phyloP scores from a whole-genome alignment of 768 basidiomycete species.

The Leccinum subtestaceum region DNA sequence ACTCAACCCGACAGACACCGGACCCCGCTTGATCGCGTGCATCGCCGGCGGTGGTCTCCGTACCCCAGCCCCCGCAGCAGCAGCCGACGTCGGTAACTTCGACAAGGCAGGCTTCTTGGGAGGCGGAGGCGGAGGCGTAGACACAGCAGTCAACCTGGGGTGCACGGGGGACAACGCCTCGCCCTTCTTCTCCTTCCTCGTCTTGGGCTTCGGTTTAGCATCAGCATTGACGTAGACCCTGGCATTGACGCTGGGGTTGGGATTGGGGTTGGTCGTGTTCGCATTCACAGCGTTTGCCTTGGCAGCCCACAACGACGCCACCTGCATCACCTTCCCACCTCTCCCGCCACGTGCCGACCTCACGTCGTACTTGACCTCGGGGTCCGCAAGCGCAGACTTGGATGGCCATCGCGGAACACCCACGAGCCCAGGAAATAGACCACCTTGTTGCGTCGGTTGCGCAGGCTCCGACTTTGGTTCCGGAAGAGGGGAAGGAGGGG shows the following conservation, averaged over 20 bases:
- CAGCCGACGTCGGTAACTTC: neutral
- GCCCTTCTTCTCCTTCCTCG: neutral
- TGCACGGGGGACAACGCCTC: constrained; percentile 6
- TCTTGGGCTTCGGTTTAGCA: neutral
- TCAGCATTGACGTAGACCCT: neutral
- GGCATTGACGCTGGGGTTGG: neutral
- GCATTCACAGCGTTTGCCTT: constrained; percentile 30
- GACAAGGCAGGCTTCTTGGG: constrained; percentile 10
- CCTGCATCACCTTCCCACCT: constrained; percentile 71
- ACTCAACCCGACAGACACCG: neutral
- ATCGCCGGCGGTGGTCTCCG: constrained; percentile 1
- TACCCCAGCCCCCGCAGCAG: neutral
- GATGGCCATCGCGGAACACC: constrained; percentile 32
- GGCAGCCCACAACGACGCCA: constrained; percentile 71
- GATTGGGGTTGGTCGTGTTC: neutral
- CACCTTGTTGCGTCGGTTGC: constrained; percentile 10
- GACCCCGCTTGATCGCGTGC: constrained; percentile 12
- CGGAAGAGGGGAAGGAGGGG: constrained; percentile 1
- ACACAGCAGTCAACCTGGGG: neutral
- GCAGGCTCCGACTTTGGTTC: constrained; percentile 12
- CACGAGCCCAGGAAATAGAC: constrained; percentile 6
- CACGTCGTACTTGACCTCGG: constrained; percentile 66
- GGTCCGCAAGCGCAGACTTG: constrained; percentile 34
- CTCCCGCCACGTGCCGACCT: constrained; percentile 75
- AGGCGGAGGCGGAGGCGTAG: neutral